These are phyloP conservation scores for Selaginella tamariscina DNA, from an alignment of 75 land plant genomes.

Conservation along the genomic window DNA sequence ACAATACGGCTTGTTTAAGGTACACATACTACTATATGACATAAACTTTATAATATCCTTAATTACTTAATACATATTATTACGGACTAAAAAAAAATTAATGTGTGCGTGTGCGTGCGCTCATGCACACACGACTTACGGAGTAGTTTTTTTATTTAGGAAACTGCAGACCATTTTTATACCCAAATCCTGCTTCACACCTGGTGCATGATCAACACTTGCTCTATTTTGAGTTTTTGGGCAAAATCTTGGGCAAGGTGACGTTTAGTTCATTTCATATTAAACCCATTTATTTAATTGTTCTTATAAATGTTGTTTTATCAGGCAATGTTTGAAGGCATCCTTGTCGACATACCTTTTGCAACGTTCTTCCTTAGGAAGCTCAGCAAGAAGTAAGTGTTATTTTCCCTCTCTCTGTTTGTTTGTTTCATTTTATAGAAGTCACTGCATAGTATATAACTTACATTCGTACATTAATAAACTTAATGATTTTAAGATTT, in stretches of 20 bases:
- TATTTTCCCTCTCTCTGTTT: neutral
- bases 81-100: too few relatives aligned
- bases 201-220: constrained; percentile 88
- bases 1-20: constrained; percentile 98
- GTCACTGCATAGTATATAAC: too few relatives aligned
- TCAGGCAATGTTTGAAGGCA: constrained; percentile 98
- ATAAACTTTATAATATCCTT: neutral
- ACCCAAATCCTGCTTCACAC: constrained; percentile 91
- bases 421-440: neutral
- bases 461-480: too few relatives aligned
- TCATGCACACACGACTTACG: too few relatives aligned
- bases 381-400: constrained; percentile 77
- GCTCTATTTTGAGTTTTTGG: constrained; percentile 76
- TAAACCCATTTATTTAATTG: too few relatives aligned
- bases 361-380: constrained; percentile 94
- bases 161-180: constrained; percentile 88
- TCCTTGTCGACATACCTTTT: constrained; percentile 91
- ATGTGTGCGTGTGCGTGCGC: too few relatives aligned
- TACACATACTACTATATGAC: constrained; percentile 9
- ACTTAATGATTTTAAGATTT: too few relatives aligned
- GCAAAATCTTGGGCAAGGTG: constrained; percentile 87
- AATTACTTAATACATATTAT: too few relatives aligned
- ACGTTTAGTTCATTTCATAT: neutral
- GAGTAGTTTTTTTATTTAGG: too few relatives aligned
- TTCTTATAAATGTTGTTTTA: neutral